phyloP scores from a whole-genome alignment of 2,329 filamentous ascomycete genomes.

The Didymella lethalis region DNA sequence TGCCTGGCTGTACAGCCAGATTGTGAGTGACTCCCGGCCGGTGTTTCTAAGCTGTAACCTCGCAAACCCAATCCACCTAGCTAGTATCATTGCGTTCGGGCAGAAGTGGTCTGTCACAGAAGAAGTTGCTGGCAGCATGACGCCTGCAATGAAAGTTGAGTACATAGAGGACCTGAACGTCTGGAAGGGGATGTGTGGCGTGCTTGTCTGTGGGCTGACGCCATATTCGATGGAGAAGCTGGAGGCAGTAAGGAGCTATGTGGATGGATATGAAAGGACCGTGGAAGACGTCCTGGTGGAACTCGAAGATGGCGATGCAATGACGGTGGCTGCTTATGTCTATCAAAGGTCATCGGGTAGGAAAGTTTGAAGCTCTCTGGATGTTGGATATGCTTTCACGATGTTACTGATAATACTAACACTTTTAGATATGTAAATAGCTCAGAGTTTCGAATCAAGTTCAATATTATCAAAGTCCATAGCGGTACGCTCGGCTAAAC shows the following conservation, averaged over 20 bases:
- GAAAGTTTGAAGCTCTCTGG: not conserved
- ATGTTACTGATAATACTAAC: not conserved
- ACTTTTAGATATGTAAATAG: not conserved
- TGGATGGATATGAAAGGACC: not conserved
- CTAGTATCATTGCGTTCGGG: not conserved
- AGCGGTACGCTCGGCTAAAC: conserved; percentile 1
- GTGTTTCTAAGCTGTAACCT: conserved; percentile 2
- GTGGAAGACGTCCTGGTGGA: not conserved
- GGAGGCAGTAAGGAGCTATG: not conserved
- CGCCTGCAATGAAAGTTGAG: not conserved
- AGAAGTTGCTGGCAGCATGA: not conserved
- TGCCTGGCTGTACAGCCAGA: not conserved
- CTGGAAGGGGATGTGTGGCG: not conserved
- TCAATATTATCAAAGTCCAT: not conserved
- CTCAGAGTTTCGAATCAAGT: not conserved
- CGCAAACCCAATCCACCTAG: conserved; percentile 1
- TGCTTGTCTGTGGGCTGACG: not conserved
- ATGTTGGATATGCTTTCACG: not conserved
- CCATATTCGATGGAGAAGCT: not conserved
- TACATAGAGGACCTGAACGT: not conserved
- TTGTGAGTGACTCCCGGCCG: not conserved
- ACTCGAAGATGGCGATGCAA: not conserved
- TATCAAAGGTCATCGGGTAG: not conserved
- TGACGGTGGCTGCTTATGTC: not conserved
- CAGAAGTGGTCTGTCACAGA: not conserved